These are phyloP conservation scores for Umbelopsis vinacea DNA, from an alignment of 192 early-diverging fungal genomes.

Conservation along the genomic window DNA sequence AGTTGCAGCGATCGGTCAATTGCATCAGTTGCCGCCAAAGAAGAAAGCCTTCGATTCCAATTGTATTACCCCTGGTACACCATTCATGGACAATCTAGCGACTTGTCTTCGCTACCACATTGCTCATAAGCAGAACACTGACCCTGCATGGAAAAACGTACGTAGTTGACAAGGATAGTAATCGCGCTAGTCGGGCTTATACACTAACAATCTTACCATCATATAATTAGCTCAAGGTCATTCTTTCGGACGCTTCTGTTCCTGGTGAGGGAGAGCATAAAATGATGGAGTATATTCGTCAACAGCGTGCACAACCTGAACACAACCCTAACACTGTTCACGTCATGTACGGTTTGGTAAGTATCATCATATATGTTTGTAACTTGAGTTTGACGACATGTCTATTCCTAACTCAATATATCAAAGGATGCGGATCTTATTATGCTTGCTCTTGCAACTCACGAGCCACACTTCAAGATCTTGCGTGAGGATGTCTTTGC, in stretches of 20 bases:
- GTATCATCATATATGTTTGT: slow-evolving; percentile 17
- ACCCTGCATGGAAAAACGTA: slow-evolving; percentile 83
- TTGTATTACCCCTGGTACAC: slow-evolving; percentile 98
- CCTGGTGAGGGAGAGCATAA: slow-evolving; percentile 99
- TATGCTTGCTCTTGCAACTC: slow-evolving; percentile 93
- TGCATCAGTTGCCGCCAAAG: slow-evolving; percentile 50
- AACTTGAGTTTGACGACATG: neutral
- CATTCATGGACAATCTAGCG: slow-evolving; percentile 93
- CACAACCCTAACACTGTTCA: slow-evolving; percentile 93
- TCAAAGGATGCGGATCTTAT: slow-evolving; percentile 93
- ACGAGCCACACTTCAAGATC: slow-evolving; percentile 97
- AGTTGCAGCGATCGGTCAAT: slow-evolving; percentile 55
- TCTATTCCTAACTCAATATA: neutral
- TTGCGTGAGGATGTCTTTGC: slow-evolving; percentile 95
- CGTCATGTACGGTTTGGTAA: slow-evolving; percentile 87
- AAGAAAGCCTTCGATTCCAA: slow-evolving; percentile 90
- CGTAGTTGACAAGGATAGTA: neutral
- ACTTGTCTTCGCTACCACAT: slow-evolving; percentile 88
- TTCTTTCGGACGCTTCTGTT: slow-evolving; percentile 93
- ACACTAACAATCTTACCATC: neutral
- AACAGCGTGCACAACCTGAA: slow-evolving; percentile 73
- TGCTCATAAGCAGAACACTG: slow-evolving; percentile 82
- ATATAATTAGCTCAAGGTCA: slow-evolving; percentile 67
- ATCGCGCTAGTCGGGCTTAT: neutral
- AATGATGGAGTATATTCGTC: slow-evolving; percentile 97